Conservation (phyloP, 352 stramenopile species). For the Pythium dissimile region DNA sequence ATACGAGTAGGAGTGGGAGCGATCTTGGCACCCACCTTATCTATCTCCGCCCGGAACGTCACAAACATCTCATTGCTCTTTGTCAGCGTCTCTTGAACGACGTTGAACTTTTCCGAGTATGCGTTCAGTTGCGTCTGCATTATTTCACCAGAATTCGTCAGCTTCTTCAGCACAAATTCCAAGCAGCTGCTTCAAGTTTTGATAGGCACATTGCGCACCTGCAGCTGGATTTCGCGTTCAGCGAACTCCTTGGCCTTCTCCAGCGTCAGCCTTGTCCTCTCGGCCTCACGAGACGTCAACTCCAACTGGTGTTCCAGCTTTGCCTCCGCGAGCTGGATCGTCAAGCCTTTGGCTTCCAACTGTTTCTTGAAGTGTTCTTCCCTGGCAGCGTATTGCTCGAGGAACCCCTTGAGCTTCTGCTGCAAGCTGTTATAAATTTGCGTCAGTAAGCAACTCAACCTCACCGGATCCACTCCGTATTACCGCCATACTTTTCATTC, state of each 20-base stretch:
- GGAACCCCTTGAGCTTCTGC: conserved; percentile 78
- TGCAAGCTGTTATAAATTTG: conserved; percentile 47
- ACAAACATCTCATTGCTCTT: conserved; percentile 88
- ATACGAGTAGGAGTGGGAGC: too few species aligned
- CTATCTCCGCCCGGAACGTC: conserved; percentile 82
- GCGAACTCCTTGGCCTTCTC: conserved; percentile 83
- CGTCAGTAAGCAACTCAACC: not conserved
- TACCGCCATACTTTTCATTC: conserved; percentile 63
- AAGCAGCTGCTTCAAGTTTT: too few species aligned
- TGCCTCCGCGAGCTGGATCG: conserved; percentile 73
- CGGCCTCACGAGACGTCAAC: conserved; percentile 59
- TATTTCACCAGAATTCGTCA: not conserved
- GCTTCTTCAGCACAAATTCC: too few species aligned
- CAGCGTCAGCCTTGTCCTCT: conserved; percentile 72
- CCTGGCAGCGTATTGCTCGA: conserved; percentile 73
- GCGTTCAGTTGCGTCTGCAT: conserved; percentile 60
- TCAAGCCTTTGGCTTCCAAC: conserved; percentile 79
- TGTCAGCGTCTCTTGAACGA: conserved; percentile 78
- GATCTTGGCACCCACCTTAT: conserved; percentile 72
- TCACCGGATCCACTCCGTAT: not conserved
- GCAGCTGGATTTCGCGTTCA: conserved; percentile 65
- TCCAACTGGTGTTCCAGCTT: conserved; percentile 80
- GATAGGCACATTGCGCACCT: too few species aligned
- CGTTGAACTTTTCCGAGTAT: conserved; percentile 85
- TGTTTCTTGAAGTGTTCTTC: conserved; percentile 86